Conservation (phyloP, 179 eudicot species). For the Spergularia azorica region DNA sequence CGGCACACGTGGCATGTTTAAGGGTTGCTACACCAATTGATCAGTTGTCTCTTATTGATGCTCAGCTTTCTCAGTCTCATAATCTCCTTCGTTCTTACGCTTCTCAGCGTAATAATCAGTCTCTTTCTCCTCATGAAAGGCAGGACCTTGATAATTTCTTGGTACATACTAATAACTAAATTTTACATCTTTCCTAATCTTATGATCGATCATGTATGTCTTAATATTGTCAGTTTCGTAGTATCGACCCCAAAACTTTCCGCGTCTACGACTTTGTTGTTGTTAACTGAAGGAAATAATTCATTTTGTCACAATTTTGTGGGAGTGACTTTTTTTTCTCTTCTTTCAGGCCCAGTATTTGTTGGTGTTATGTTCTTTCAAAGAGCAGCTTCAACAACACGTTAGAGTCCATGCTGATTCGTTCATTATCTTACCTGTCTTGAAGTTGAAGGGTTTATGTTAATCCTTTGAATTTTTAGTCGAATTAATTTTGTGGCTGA, state of each 20-base stretch:
- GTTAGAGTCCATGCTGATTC: conserved; percentile 75
- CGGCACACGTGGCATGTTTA: conserved; percentile 83
- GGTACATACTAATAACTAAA: conserved; percentile 37
- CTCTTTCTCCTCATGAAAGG: conserved; percentile 65
- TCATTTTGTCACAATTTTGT: not conserved
- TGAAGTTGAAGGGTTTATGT: not conserved
- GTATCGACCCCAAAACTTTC: no score
- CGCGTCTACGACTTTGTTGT: no score
- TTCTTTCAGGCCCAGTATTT: conserved; percentile 65
- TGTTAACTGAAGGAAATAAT: no score
- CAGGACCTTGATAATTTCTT: conserved; percentile 91
- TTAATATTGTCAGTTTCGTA: no score
- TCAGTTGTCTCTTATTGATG: conserved; percentile 78
- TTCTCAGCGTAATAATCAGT: conserved; percentile 41
- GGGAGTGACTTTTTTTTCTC: not conserved
- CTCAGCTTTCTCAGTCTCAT: conserved; percentile 76
- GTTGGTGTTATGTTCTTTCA: conserved; percentile 70
- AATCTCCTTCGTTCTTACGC: conserved; percentile 65
- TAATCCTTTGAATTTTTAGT: not conserved
- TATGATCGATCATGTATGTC: no score
- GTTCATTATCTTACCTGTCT: not conserved
- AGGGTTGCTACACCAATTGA: conserved; percentile 96
- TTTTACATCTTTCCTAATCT: no score
- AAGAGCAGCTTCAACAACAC: conserved; percentile 94
- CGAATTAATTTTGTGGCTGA: no score